Conservation (phyloP, 2,329 filamentous ascomycete species). For the Stromatinia cepivora region DNA sequence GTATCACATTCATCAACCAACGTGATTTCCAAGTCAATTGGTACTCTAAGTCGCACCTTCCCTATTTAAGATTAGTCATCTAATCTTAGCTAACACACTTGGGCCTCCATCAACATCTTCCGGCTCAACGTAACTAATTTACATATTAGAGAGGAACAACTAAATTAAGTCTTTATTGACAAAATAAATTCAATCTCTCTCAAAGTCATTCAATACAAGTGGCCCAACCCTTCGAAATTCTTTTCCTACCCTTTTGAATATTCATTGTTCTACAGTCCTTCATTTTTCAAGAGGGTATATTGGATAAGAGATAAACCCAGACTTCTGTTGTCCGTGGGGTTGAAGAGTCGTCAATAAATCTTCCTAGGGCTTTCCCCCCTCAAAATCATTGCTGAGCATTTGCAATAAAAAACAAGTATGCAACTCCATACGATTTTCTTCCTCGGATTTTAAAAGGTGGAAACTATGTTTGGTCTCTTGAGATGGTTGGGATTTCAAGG, state of each 20-base stretch:
- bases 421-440: background rate
- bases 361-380: conserved; percentile 18
- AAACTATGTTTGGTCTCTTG: conserved; percentile 15
- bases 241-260: conserved; percentile 8
- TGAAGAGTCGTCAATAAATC: conserved; percentile 18
- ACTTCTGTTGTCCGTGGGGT: conserved; percentile 20
- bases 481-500: conserved; percentile 17
- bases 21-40: conserved; percentile 13
- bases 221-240: background rate
- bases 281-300: background rate
- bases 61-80: conserved; percentile 1
- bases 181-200: conserved; percentile 7
- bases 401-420: conserved; percentile 20
- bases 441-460: background rate
- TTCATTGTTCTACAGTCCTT: conserved; percentile 6
- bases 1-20: background rate
- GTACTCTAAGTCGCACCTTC: background rate
- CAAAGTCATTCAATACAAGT: background rate
- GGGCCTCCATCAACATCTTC: conserved; percentile 10
- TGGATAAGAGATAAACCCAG: conserved; percentile 20
- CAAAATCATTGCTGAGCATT: conserved; percentile 16
- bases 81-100: conserved; percentile 13
- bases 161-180: conserved; percentile 5
- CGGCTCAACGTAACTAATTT: conserved; percentile 13
- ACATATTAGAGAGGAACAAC: background rate